Evolutionary conservation across 805 yeast genomes (phyloP), one percentile per base, ranked within the genome.

Genomic region (Zygotorulaspora chibaensis): DNA sequence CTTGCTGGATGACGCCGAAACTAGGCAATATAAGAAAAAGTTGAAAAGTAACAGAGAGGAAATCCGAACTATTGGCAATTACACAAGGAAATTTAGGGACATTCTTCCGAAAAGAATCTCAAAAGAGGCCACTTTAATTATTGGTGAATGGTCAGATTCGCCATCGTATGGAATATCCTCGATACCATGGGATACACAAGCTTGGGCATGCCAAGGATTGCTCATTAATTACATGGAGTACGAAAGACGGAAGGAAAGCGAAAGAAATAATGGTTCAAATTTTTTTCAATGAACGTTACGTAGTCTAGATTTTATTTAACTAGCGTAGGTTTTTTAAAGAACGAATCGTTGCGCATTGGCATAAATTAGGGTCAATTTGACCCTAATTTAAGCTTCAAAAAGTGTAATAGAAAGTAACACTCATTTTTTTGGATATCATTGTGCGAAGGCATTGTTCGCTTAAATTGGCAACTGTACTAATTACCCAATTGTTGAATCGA

Each of bases 171-270:
- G 55, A 9, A 45, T 47, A 7, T 23, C 40, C 8, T 37, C 47
- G 27, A 45, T 54, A 15, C 54, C 56, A 10, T 39, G 47, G 41
- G 23, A 48, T 5, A 46, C 57, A 8, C 46, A 47, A 29, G 31
- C 43, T 10, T 38, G 50, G 10, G 53, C 58, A 9, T 52, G 53
- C 28, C 52, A 54, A 33, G 48, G 50, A 1, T 34, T 46, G 11
- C 28, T 53, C 4, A 41, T 55, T 16, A 54, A 51, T 17, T 43
- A 39, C 29, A 9, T 49, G 9, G 54, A 47, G 27, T 45, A 48
- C 37, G 25, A 25, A 25, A 41, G 42, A 31, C 41, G 46, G 29
- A 34, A 39, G 30, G 43, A 25, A 2, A 6, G 27, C 8, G 15
- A 20, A 8, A 30, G 12, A 7, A 31, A 16, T 2, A 16, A 6